Evolutionary conservation across 2,329 filamentous ascomycete species (phyloP), one percentile per base, ranked within the genome.

Genomic region (Sarocladium kiliense): DNA sequence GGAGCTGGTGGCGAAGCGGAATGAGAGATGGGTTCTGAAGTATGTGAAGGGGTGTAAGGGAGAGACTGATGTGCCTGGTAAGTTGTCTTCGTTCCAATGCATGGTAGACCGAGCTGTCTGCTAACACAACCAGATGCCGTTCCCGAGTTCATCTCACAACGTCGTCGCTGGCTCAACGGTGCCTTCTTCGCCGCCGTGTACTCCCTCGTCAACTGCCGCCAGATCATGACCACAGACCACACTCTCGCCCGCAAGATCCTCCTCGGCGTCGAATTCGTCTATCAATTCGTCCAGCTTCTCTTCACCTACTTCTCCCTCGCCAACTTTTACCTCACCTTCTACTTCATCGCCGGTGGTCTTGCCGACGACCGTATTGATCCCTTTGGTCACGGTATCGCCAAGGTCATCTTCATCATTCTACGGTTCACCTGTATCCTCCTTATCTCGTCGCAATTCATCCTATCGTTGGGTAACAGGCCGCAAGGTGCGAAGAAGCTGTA

Each of bases 301-400:
- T 99, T 99, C 76, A 99, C 94, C 45, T 99, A 91, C 77, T 97
- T 99, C 77, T 96, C 93, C 11, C 84, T 99, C 39, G 92, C 93
- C 71, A 99, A 99, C 77, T 99, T 97, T 78, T 99, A 97, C 71
- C 85, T 99, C 54, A 96, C 92, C 56, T 99, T 99, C 75, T 99
- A 92, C 80, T 99, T 99, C 76, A 87, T 99, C 61, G 91, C 91
- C 21, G 94, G 94, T 42, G 95, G 92, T 39, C 80, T 99, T 16
- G 82, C 88, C 0, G 91, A 97, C 64, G 75, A 82, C 0, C 76
- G 77, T 25, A 77, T 95, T 61, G 94, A 99, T 69, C 95, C 95
- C 0, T 99, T 99, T 63, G 92, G 92, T 16, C 89, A 96, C 71
- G 81, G 85, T 59, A 86, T 96, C 60, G 93, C 89, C 50, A 83